Percentiles rank a stretch among this genome's conserved stretches.
These are phyloP conservation scores for Moesziomyces sp. DNA, from an alignment of 1,284 basidiomycete species.

Conservation along the genomic window DNA sequence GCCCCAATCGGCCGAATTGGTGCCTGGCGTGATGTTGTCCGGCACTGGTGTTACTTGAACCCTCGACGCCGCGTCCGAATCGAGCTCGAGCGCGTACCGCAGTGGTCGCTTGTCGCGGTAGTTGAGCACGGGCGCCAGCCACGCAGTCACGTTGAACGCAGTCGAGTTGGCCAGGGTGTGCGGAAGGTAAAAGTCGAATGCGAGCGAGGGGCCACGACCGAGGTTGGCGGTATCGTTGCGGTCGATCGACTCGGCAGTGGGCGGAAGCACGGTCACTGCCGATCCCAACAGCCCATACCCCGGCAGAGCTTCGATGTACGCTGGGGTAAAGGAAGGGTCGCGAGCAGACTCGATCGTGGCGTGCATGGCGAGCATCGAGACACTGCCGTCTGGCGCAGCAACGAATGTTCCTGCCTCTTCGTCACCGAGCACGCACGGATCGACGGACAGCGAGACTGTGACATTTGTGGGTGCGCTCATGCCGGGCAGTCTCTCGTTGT, in stretches of 20 bases:
- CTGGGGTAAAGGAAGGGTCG: constrained; percentile 72
- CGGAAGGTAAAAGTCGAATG: constrained; percentile 21
- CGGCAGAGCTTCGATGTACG: constrained; percentile 73
- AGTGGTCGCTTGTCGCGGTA: constrained; percentile 29
- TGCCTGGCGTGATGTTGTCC: constrained; percentile 35
- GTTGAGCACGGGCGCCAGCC: constrained; percentile 30
- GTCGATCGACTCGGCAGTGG: constrained; percentile 24
- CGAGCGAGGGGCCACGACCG: constrained; percentile 18
- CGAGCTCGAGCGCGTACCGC: constrained; percentile 23
- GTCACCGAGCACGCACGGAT: constrained; percentile 72
- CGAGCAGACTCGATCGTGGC: constrained; percentile 15
- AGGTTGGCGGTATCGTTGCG: neutral
- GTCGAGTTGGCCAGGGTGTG: neutral
- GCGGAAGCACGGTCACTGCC: constrained; percentile 28
- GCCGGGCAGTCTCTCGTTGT: constrained; percentile 10
- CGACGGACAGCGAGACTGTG: constrained; percentile 19
- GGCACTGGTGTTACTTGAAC: constrained; percentile 14
- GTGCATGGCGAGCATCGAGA: constrained; percentile 28
- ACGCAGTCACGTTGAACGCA: constrained; percentile 27
- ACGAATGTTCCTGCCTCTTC: constrained; percentile 70
- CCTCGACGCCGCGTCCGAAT: constrained; percentile 12
- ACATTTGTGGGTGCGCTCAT: constrained; percentile 26
- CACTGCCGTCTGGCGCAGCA: constrained; percentile 5
- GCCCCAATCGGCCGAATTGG: constrained; percentile 31
- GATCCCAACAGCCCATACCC: constrained; percentile 42